These are phyloP conservation scores for Cryphonectria nitschkei DNA, from an alignment of 2,329 filamentous ascomycete species.

Conservation along the genomic window DNA sequence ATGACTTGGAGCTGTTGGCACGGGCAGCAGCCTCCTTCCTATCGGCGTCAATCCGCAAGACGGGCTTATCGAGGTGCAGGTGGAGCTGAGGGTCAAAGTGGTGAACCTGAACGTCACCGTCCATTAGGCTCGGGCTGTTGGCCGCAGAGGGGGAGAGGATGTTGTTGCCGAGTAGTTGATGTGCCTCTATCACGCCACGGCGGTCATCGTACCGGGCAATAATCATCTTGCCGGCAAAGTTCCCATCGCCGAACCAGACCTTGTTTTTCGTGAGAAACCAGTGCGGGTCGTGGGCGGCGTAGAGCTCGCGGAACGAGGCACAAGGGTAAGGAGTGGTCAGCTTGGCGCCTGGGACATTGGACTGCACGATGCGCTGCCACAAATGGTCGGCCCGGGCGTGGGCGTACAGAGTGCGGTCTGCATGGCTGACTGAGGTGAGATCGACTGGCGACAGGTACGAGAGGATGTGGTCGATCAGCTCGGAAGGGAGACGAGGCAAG, in stretches of 20 bases:
- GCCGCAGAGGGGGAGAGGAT: slow-evolving; percentile 32
- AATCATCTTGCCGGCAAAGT: slow-evolving; percentile 74
- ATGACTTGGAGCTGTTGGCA: slow-evolving; percentile 22
- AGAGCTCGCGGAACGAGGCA: slow-evolving; percentile 71
- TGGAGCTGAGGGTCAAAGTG: slow-evolving; percentile 71
- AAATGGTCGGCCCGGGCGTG: slow-evolving; percentile 68
- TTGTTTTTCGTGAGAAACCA: slow-evolving; percentile 85
- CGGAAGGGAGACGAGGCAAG: slow-evolving; percentile 67
- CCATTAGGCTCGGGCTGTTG: slow-evolving; percentile 56
- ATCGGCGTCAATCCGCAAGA: slow-evolving; percentile 58
- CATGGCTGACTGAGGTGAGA: slow-evolving; percentile 61
- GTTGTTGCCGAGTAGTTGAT: slow-evolving; percentile 71
- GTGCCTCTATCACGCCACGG: slow-evolving; percentile 78
- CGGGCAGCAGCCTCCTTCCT: slow-evolving; percentile 33
- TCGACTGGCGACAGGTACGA: slow-evolving; percentile 66
- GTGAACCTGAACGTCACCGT: slow-evolving; percentile 70
- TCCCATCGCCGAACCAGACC: slow-evolving; percentile 82
- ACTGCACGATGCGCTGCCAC: slow-evolving; percentile 73
- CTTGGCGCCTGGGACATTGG: slow-evolving; percentile 61
- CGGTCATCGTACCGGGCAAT: slow-evolving; percentile 76
- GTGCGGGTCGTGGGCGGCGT: slow-evolving; percentile 72
- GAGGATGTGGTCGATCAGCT: slow-evolving; percentile 76
- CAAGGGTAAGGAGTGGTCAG: slow-evolving; percentile 62
- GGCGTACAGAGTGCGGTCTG: slow-evolving; percentile 63
- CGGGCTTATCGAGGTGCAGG: slow-evolving; percentile 73